Base-by-base conservation (phyloP, 1,284 basidiomycete genomes). In the Apiotrichum montevideense region DNA sequence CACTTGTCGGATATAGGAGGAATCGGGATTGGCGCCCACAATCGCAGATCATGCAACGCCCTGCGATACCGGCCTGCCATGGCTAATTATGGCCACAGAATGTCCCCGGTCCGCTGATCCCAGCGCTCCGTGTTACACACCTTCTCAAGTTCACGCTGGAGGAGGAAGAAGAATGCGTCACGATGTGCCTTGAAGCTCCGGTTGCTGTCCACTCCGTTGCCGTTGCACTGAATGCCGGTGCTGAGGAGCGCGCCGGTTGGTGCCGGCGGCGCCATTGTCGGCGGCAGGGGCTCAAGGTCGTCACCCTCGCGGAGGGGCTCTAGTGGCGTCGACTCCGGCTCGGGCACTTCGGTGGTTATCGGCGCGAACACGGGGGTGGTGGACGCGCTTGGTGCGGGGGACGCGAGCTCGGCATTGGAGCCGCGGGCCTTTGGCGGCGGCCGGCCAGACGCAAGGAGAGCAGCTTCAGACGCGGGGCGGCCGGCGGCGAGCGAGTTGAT, bases 141-240 rank as follows among this genome's bases (percentile, higher is more conserved):
- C 85, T 98, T 99, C 79, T 98, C 96, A 21, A 98, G 80, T 76
- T 99, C 96, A 37, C 96, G 83, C 76, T 98, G 95, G 1, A 99
- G 83, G 72, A 95, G 98, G 83, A 98, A 98, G 81, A 99, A 98
- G 82, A 98, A 99, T 1, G 93, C 91, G 21, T 95, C 90, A 70
- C 95, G 92, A 79, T 97, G 92, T 14, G 92, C 90, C 68, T 88
- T 88, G 69, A 95, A 92, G 69, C 87, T 78, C 47, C 76, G 75
- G 9, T 65, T 68, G 21, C 65, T 57, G 49, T 72, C 73, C 15
- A 64, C 63, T 6, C 52, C 54, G 7, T 9, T n/a, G 14, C 62
- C 64, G 11, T 56, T 52, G 32, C 45, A 33, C 3, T n/a, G 34
- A 14, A 11, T 33, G 57, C 21, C 48, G 33, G 32, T 58, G 42